phyloP scores from a whole-genome alignment of 140 eudicot genomes.

The Anethum foeniculum region DNA sequence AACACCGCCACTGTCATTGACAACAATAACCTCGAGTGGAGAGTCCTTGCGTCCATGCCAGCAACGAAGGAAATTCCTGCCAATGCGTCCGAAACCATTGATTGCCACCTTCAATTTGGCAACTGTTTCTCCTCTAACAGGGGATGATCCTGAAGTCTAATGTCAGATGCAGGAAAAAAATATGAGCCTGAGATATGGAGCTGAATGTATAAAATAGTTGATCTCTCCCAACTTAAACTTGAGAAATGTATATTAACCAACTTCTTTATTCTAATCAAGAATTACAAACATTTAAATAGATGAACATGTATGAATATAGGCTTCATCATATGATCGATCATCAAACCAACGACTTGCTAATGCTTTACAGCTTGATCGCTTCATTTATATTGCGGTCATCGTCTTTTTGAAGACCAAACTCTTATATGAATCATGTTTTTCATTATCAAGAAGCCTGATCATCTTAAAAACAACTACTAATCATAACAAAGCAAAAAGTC shows the following conservation, averaged over 20 bases:
- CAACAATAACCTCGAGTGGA: slow-evolving; percentile 81
- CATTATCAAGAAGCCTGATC: not conserved
- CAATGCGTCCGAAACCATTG: slow-evolving; percentile 96
- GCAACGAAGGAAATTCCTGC: slow-evolving; percentile 94
- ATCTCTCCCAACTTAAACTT: not conserved
- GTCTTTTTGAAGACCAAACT: not conserved
- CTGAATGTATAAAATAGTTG: not conserved
- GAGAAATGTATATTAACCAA: not conserved
- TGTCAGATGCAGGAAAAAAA: not conserved
- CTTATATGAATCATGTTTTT: not conserved
- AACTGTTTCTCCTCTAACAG: slow-evolving; percentile 50
- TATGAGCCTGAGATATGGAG: not conserved
- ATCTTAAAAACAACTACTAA: not conserved
- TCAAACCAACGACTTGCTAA: not conserved
- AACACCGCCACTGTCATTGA: slow-evolving; percentile 99
- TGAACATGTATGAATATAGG: not conserved
- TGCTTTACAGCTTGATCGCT: not conserved
- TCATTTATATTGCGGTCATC: not conserved
- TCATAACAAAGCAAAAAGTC: not conserved
- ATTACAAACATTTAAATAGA: not conserved
- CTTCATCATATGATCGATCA: not conserved
- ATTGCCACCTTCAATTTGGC: slow-evolving; percentile 97
- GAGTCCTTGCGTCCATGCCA: slow-evolving; percentile 97
- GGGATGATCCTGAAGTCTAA: slow-evolving; percentile 44
- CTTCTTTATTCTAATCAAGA: not conserved